Conservation (phyloP, 177 flowering plant genomes). For the Vitis hybrid region DNA sequence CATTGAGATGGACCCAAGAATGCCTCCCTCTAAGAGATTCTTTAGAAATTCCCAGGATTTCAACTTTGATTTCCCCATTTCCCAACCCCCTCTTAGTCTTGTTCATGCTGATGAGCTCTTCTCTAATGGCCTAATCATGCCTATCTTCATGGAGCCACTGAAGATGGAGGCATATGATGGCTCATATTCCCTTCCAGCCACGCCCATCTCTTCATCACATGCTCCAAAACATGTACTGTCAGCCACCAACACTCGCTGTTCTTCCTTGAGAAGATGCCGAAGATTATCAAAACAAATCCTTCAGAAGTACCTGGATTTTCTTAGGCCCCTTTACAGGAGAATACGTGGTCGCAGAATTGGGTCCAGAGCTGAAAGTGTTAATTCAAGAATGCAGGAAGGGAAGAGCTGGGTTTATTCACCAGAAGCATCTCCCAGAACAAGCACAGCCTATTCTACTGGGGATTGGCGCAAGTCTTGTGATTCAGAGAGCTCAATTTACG, state of each 20-base stretch:
- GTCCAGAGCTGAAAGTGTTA: conserved; percentile 16
- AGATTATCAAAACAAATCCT: conserved; percentile 35
- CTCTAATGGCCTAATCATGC: conserved; percentile 45
- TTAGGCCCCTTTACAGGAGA: conserved; percentile 36
- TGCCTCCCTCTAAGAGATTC: conserved; percentile 62
- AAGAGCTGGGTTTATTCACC: conserved; percentile 27
- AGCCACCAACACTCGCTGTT: conserved; percentile 9
- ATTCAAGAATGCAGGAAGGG: conserved; percentile 10
- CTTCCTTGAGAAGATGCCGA: conserved; percentile 39
- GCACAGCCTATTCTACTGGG: conserved; percentile 41
- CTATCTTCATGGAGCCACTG: conserved; percentile 28
- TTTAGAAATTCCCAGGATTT: conserved; percentile 34
- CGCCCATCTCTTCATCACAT: conserved; percentile 24
- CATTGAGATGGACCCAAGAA: conserved; percentile 75
- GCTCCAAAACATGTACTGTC: conserved; percentile 10
- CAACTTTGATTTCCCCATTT: conserved; percentile 43
- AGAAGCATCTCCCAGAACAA: conserved; percentile 42
- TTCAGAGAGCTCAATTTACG: conserved; percentile 64
- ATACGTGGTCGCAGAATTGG: conserved; percentile 21
- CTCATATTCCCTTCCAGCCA: conserved; percentile 17
- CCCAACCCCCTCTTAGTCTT: conserved; percentile 31
- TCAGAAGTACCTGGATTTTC: conserved; percentile 42
- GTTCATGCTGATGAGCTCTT: conserved; percentile 64
- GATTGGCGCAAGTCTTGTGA: conserved; percentile 57
- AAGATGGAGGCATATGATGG: conserved; percentile 27